Evolutionary conservation across 2,329 filamentous ascomycete genomes (phyloP).

Genomic region (Monilinia polystroma): DNA sequence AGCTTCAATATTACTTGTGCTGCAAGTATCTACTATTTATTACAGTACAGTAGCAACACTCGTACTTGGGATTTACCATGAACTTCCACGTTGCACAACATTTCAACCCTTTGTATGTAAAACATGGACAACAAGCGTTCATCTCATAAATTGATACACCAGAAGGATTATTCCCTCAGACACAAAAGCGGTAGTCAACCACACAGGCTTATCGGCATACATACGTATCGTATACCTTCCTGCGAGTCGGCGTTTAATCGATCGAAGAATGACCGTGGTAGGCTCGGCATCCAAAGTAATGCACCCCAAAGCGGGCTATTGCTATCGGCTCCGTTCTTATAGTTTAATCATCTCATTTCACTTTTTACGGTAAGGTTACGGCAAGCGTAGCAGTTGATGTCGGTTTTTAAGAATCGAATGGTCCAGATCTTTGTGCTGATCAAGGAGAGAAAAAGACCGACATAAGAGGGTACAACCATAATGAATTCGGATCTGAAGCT

Average conservation of each 20-base stretch:
- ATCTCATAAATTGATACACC: slow-evolving; percentile 1
- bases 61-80: neutral
- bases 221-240: too few species aligned
- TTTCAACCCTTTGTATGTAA: neutral
- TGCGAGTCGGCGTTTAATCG: too few species aligned
- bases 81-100: slow-evolving; percentile 4
- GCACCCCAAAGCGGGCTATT: neutral
- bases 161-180: neutral
- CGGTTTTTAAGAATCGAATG: neutral
- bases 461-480: neutral
- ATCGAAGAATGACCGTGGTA: neutral
- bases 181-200: neutral
- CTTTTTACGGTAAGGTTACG: neutral
- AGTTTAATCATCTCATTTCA: neutral
- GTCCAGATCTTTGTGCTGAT: neutral
- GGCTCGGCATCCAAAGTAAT: neutral
- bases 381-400: neutral
- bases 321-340: neutral
- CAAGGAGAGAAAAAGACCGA: neutral
- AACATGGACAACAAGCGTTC: neutral
- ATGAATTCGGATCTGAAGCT: neutral
- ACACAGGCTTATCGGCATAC: neutral
- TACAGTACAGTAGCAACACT: too few species aligned
- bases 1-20: neutral
- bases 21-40: neutral